Percentiles rank a stretch among this genome's conserved stretches.
Conservation (phyloP, 192 early-diverging fungal genomes). For the Rhizoclosmatium sp. region DNA sequence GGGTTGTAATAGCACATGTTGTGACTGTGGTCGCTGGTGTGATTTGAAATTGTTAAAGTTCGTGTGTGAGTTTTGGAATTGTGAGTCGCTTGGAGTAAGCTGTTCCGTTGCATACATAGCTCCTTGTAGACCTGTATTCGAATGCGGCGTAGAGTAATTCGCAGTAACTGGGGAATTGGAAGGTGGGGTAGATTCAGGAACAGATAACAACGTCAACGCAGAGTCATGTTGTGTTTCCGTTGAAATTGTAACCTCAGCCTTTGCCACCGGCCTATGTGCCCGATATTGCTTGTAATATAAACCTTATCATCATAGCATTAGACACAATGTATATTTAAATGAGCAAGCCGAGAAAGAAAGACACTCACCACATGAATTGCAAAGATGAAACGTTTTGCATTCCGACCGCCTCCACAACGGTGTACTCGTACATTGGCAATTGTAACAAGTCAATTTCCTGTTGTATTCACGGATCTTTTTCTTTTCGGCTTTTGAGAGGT, state of each 20-base stretch:
- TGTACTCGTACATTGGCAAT: slow-evolving; percentile 73
- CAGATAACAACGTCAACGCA: no score
- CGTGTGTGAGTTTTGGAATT: no score
- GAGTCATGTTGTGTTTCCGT: no score
- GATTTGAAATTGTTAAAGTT: no score
- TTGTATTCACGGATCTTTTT: slow-evolving; percentile 52
- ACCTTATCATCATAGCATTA: not conserved
- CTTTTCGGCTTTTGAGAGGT: slow-evolving; percentile 44
- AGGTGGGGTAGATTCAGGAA: no score
- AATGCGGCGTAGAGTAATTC: no score
- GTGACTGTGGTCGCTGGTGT: no score
- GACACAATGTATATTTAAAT: not conserved
- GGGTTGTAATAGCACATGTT: no score
- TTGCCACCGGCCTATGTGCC: not conserved
- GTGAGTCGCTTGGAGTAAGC: no score
- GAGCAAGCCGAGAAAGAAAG: not conserved
- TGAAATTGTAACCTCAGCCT: not conserved
- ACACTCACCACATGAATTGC: slow-evolving; percentile 79
- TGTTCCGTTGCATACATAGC: no score
- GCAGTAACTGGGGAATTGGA: no score
- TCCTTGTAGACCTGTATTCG: no score
- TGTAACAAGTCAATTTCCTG: slow-evolving; percentile 64
- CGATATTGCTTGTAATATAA: not conserved
- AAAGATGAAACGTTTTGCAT: slow-evolving; percentile 73
- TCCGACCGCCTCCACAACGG: slow-evolving; percentile 82